Percentiles rank a stretch among this genome's conserved stretches.
Evolutionary conservation across 768 basidiomycete species (phyloP).

Genomic region (Suillus subaureus): DNA sequence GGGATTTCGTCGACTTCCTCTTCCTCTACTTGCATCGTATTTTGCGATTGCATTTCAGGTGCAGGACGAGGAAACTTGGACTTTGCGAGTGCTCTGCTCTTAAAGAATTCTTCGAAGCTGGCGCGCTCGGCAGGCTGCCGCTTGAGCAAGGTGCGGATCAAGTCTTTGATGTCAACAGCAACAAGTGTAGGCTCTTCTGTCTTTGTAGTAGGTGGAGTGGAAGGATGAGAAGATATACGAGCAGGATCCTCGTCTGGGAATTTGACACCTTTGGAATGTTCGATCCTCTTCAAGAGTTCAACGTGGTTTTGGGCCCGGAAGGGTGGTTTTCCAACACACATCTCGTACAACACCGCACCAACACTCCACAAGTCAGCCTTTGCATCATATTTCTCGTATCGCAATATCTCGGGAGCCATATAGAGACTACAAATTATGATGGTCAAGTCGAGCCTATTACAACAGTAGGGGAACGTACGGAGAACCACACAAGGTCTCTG

Average conservation of each 20-base stretch:
- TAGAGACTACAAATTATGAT: conserved; percentile 62
- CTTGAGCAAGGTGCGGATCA: conserved; percentile 84
- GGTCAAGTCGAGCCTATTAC: neutral
- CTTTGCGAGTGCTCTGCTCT: conserved; percentile 73
- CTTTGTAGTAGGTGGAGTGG: conserved; percentile 24
- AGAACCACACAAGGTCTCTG: conserved; percentile 96
- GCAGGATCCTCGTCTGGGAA: conserved; percentile 89
- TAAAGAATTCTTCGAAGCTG: conserved; percentile 91
- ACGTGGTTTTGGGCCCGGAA: conserved; percentile 97
- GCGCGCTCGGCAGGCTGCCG: conserved; percentile 83
- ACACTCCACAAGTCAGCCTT: conserved; percentile 99
- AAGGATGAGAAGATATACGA: conserved; percentile 40
- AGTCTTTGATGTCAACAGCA: conserved; percentile 81
- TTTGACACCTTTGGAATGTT: conserved; percentile 85
- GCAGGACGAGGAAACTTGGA: conserved; percentile 71
- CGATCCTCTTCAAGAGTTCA: conserved; percentile 91
- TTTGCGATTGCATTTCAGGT: conserved; percentile 17
- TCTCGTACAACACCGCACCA: conserved; percentile 95
- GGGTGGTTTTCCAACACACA: conserved; percentile 90
- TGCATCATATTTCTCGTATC: conserved; percentile 97
- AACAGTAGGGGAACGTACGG: conserved; percentile 61
- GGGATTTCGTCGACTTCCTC: conserved; percentile 35
- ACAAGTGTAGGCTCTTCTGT: conserved; percentile 61
- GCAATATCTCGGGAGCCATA: conserved; percentile 98
- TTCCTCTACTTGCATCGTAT: conserved; percentile 18